These are phyloP conservation scores for Polygonum maritimum DNA, from an alignment of 148 eudicot genomes.

Conservation along the genomic window DNA sequence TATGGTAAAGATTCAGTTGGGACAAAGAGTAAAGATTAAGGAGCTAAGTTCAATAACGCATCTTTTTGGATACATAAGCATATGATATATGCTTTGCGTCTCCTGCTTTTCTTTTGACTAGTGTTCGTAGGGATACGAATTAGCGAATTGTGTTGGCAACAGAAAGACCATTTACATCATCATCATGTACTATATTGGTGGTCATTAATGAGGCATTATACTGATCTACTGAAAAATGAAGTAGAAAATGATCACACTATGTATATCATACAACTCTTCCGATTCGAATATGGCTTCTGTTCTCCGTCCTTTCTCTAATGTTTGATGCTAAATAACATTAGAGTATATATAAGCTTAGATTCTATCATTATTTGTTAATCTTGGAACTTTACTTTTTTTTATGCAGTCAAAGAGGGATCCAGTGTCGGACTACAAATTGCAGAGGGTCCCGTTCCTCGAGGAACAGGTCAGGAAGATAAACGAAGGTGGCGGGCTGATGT, in stretches of 20 bases:
- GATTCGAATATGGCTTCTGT: background rate
- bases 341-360: background rate
- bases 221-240: background rate
- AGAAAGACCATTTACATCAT: no score
- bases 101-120: no score
- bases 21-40: background rate
- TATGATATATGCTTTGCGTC: no score
- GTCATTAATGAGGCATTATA: background rate
- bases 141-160: no score
- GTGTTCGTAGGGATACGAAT: no score
- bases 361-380: background rate
- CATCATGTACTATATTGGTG: background rate
- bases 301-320: background rate
- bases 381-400: background rate
- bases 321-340: background rate
- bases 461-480: slow-evolving; percentile 71
- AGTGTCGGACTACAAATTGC: slow-evolving; percentile 28
- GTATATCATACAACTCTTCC: background rate
- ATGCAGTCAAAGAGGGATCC: slow-evolving; percentile 44
- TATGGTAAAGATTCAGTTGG: background rate
- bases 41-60: background rate
- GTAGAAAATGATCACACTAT: background rate
- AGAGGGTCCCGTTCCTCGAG: slow-evolving; percentile 64
- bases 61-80: background rate
- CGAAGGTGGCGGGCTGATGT: slow-evolving; percentile 60